phyloP scores from a whole-genome alignment of 345 rosid genomes.

The Eucalyptus polybractea region DNA sequence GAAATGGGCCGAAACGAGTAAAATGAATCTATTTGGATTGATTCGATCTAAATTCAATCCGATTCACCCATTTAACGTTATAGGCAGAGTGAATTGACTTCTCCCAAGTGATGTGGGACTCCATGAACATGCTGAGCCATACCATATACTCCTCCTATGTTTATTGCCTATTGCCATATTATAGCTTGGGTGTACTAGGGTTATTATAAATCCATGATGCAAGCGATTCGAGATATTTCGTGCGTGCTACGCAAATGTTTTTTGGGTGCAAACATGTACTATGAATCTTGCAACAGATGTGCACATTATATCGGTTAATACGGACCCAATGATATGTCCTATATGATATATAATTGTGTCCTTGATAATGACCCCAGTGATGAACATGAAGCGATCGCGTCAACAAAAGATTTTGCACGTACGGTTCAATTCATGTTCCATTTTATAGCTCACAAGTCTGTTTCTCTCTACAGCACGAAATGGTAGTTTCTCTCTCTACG shows the following conservation, averaged over 20 bases:
- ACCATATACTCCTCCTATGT: background rate
- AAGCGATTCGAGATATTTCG: background rate
- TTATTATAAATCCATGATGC: background rate
- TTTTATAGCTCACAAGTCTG: background rate
- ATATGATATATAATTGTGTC: background rate
- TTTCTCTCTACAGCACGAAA: too few species aligned
- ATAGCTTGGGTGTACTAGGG: background rate
- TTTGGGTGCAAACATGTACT: background rate
- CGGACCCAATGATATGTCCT: background rate
- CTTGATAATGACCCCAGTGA: background rate
- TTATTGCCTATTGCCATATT: background rate
- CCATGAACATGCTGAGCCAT: background rate
- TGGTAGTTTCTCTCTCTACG: too few species aligned
- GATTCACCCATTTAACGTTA: fast-evolving
- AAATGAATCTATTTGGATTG: background rate
- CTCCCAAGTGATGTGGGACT: background rate
- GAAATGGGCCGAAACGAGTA: fast-evolving
- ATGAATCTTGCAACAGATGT: background rate
- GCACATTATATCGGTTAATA: background rate
- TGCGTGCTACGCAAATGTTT: fast-evolving
- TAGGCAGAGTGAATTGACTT: background rate
- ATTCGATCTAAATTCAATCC: too few species aligned
- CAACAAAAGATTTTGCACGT: background rate
- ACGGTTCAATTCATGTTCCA: background rate
- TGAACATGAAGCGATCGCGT: background rate